Base-by-base conservation (phyloP, 352 stramenopile genomes). In the Pelagophyceae sp. region DNA sequence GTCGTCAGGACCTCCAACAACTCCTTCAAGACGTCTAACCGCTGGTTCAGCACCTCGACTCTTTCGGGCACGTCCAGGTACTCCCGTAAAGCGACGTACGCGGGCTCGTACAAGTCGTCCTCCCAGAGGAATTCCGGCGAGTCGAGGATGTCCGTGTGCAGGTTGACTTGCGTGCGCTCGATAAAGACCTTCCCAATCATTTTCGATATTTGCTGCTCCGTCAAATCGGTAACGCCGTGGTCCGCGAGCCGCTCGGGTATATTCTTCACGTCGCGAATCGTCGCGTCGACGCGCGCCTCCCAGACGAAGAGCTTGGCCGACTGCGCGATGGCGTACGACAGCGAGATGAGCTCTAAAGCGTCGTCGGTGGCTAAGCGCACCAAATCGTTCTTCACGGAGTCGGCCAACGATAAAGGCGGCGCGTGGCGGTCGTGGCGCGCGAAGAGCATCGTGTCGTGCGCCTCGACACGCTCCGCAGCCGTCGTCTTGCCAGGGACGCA, bases 121-220 rank as follows among this genome's bases (percentile, higher is more conserved):
- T 97, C 91, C 93, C 92, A 97, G 81, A 97, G 96, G 71, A 95
- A 96, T 70, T 97, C 92, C 0, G 92, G 92, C 50, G 94, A 94
- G 78, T 96, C 91, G 38, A 97, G 86, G 81, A 97, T 95, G 72
- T 97, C 92, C 54, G 89, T 95, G 77, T 97, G 94, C 33, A 97
- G 79, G 76, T 97, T 97, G 58, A 97, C 89, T 72, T 95, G 90
- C 75, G 90, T 95, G 38, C 90, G 87, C 86, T 95, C 76, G 35
- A 85, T 72, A 33, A 87, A 83, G 77, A 96, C 84, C 58, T 90
- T 86, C 32, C 91, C 91, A 75, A 96, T 95, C 76, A 95, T 86
- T 74, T 93, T 92, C 19, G 90, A 95, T 40, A 97, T 95, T 77
- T 96, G 87, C 32, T 85, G 87, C 78, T 94, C 88, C 40, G 88